Conservation (phyloP, 78 protist genomes). For the Dictyostelium firmibasis region DNA sequence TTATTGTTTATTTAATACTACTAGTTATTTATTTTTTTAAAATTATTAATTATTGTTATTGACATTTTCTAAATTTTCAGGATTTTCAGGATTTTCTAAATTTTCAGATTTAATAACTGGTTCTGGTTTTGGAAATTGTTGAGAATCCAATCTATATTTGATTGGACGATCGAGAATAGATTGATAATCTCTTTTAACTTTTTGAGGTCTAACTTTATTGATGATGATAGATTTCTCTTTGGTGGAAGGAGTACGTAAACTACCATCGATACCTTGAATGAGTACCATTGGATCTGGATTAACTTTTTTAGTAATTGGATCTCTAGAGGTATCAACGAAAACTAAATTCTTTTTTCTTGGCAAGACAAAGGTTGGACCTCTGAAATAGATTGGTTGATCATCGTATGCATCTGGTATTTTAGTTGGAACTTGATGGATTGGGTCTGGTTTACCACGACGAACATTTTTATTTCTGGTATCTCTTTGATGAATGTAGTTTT, state of each 20-base stretch:
- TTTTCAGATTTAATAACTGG: not conserved
- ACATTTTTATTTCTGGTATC: not conserved
- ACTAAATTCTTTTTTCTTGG: constrained; percentile 64
- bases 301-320: constrained; percentile 45
- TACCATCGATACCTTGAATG: constrained; percentile 72
- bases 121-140: not conserved
- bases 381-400: constrained; percentile 68
- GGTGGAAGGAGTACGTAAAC: constrained; percentile 68
- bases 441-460: not conserved
- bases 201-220: constrained; percentile 22
- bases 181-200: constrained; percentile 23
- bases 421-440: constrained; percentile 49
- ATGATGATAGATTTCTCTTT: not conserved
- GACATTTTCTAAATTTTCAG: not conserved
- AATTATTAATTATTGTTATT: too few species aligned
- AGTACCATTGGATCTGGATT: constrained; percentile 71
- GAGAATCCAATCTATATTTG: not conserved
- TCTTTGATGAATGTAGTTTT: not conserved
- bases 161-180: not conserved
- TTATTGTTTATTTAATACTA: not conserved
- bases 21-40: not conserved
- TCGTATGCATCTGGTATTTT: constrained; percentile 30
- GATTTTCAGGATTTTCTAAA: too few species aligned
- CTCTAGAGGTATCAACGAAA: constrained; percentile 55
- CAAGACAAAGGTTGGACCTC: constrained; percentile 21